Percentiles rank a stretch among this genome's conserved stretches.
These are phyloP conservation scores for Narthecium ossifragum DNA, from an alignment of 106 monocot genomes.

Conservation along the genomic window DNA sequence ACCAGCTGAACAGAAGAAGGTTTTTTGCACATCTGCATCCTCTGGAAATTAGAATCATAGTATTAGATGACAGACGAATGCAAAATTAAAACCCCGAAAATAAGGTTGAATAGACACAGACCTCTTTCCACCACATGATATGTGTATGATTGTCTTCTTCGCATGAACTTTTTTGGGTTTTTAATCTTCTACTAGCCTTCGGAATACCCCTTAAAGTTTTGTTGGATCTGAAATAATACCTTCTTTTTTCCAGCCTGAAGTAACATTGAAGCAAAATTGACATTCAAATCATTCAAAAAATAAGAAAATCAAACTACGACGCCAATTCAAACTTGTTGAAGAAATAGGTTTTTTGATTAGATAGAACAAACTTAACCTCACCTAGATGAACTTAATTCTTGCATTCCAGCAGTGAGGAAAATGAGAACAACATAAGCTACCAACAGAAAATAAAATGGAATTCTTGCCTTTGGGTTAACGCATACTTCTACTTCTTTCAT, in stretches of 20 bases:
- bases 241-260: slow-evolving; percentile 31
- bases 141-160: slow-evolving; percentile 43
- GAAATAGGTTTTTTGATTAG: neutral
- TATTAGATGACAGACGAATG: neutral
- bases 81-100: neutral
- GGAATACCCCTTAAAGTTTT: slow-evolving; percentile 19
- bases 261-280: neutral
- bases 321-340: neutral
- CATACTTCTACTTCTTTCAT: too few relatives aligned
- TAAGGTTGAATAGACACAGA: slow-evolving; percentile 4
- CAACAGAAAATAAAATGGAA: too few relatives aligned
- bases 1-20: slow-evolving; percentile 72
- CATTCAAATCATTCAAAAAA: neutral
- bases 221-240: slow-evolving; percentile 27
- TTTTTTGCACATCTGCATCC: slow-evolving; percentile 77
- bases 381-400: neutral
- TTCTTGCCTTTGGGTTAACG: too few relatives aligned
- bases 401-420: neutral
- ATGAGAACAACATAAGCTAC: neutral
- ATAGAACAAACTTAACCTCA: neutral
- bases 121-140: slow-evolving; percentile 96
- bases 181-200: slow-evolving; percentile 31
- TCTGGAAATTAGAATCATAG: slow-evolving; percentile 32
- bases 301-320: neutral
- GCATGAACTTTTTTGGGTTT: slow-evolving; percentile 17